These are phyloP conservation scores for Apiotrichum sp. DNA, from an alignment of 1,284 basidiomycete genomes.

Conservation along the genomic window DNA sequence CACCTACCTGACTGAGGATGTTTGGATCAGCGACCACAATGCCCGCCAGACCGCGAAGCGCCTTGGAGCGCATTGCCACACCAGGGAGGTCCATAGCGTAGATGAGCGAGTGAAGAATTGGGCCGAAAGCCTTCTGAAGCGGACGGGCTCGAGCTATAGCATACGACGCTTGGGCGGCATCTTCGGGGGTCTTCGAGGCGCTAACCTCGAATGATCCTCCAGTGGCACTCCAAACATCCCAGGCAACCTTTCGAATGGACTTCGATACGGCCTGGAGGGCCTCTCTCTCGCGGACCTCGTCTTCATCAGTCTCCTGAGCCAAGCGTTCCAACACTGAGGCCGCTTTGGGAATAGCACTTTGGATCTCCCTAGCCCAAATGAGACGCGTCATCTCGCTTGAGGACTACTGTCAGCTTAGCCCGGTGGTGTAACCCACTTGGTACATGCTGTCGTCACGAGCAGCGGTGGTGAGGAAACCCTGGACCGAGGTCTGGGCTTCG, in stretches of 20 bases:
- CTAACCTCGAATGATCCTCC: conserved; percentile 35
- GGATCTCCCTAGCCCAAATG: conserved; percentile 37
- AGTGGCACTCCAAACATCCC: conserved; percentile 30
- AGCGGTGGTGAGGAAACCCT: conserved; percentile 40
- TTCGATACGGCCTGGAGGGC: conserved; percentile 22
- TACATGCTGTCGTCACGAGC: conserved; percentile 35
- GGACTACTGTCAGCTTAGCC: conserved; percentile 14
- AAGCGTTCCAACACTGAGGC: conserved; percentile 29
- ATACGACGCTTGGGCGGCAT: conserved; percentile 50
- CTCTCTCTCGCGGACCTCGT: conserved; percentile 19
- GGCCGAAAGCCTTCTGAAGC: conserved; percentile 68
- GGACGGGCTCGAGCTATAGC: conserved; percentile 68
- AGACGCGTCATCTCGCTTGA: conserved; percentile 31
- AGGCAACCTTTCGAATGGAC: conserved; percentile 18
- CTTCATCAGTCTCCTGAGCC: conserved; percentile 21
- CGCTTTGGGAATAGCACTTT: conserved; percentile 22
- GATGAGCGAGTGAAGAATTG: conserved; percentile 69
- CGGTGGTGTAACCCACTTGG: conserved; percentile 14
- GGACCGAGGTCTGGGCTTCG: conserved; percentile 47
- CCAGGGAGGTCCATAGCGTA: conserved; percentile 68
- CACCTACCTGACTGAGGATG: conserved; percentile 65
- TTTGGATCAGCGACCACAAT: conserved; percentile 78
- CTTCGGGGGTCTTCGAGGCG: conserved; percentile 26
- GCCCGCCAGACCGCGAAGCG: conserved; percentile 73
- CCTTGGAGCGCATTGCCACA: conserved; percentile 85